Base-by-base conservation (phyloP, 202 grass and related monocot genomes). In the Digitaria exilis region DNA sequence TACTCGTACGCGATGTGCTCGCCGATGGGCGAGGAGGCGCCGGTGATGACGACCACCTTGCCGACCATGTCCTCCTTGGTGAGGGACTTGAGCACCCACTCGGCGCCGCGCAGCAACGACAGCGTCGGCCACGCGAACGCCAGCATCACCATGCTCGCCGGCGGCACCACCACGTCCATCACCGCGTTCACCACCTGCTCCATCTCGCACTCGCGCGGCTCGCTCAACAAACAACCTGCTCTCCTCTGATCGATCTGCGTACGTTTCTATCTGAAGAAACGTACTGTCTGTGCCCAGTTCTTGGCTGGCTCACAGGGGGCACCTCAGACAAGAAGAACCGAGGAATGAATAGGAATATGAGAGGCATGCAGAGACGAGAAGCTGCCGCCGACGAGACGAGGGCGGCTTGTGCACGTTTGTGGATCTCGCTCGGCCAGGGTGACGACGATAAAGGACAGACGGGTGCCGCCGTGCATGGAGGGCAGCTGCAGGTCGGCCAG, bases 1-100 rank as follows among this genome's bases (percentile, higher is more conserved):
- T 97, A 94, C 81, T 95, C 95, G 43, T 97, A 97, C 16, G 95
- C 92, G 42, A 97, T 87, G 84, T 97, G 95, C 95, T 95, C 92
- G 7, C 95, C 92, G 80, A 95, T 88, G n/a, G 95, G 88, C 26
- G 92, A 98, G 39, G 90, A 90, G 9, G 90, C 92, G 58, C 95
- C 95, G 24, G 92, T 93, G 88, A 95, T 86, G 71, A 95, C 45
- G 35, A 95, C 95, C 12, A 95, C 92, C 87, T 98, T 98, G 48
- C 77, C 75, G 68, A 77, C 79, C 88, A 95, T 88, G 72, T 91
- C 81, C 82, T 98, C 95, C 26, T 12, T 75, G 65, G 88, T 86
- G 21, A 95, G 86, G 6, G 80, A 80, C 84, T 90, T 94, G 56
- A 93, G 9, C 22, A 43, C 65, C 90, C 92, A 91, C 88, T 95